Evolutionary conservation across 345 rosid genomes (phyloP).

Genomic region (Reutealis trisperma): DNA sequence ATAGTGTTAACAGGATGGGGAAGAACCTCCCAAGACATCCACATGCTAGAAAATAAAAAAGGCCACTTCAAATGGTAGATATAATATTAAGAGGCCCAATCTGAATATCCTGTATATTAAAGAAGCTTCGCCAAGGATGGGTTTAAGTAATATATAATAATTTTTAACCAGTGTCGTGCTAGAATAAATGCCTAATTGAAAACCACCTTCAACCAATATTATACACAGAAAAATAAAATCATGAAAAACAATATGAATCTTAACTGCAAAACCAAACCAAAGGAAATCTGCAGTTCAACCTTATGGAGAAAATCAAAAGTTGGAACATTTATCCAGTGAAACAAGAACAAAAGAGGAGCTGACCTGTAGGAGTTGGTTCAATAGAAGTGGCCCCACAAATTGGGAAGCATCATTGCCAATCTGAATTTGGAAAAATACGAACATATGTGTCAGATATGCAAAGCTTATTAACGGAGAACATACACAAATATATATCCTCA

Average conservation of each 20-base stretch:
- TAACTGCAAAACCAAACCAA: neutral
- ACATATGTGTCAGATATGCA: constrained; percentile 15
- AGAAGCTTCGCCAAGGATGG: too few relatives aligned
- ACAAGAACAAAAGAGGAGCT: constrained; percentile 23
- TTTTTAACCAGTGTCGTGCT: neutral
- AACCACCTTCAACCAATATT: neutral
- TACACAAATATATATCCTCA: neutral
- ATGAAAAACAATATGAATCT: neutral
- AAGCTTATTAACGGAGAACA: neutral
- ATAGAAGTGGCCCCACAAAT: constrained; percentile 88
- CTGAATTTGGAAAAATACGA: constrained; percentile 34
- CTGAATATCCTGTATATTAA: too few relatives aligned
- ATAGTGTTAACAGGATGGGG: too few relatives aligned
- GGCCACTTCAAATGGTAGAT: too few relatives aligned
- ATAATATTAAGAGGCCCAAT: too few relatives aligned
- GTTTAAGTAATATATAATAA: neutral
- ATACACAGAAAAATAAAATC: neutral
- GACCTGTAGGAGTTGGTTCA: constrained; percentile 87
- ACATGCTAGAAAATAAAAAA: too few relatives aligned
- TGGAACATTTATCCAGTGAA: constrained; percentile 12
- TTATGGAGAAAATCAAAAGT: constrained; percentile 1
- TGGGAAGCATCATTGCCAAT: constrained; percentile 93
- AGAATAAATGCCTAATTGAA: constrained; percentile 3
- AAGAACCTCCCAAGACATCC: too few relatives aligned
- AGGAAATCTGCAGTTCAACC: neutral